Base-by-base conservation (phyloP, 2,329 filamentous ascomycete species). In the Apiospora hydei region DNA sequence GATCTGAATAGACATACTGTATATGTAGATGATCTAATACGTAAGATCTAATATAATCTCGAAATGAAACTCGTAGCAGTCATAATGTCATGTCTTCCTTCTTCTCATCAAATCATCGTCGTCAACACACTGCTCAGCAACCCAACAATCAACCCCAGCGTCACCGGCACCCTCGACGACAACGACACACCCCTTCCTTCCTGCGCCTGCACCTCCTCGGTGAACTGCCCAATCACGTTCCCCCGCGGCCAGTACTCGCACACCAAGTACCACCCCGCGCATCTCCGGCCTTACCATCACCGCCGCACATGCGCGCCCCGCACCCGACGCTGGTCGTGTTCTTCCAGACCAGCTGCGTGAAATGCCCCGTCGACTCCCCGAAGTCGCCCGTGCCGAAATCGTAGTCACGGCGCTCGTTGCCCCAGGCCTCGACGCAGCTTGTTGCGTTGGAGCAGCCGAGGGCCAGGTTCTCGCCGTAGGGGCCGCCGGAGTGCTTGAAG, bases 381-480 rank as follows among this genome's bases (percentile, higher is more conserved):
- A 92, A 94, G 0, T 86, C 86, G 0, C 87, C 87, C 0, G 86
- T 78, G 2, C 78, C 74, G 79, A 88, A 95, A 75, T 92, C 81
- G 78, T 94, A 95, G 7, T 83, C 72, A 0, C 80, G 77, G 14
- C 88, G 80, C 81, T 93, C 91, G 74, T 86, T 78, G 24, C 89
- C 93, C 92, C 93, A 95, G 1, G 86, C 88, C 64, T 89, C 87
- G n/a, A 95, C 84, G 69, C 88, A 86, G 4, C 85, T 83, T 0
- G 87, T 87, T 1, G 87, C 88, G 77, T 92, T 90, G 0, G 84
- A 74, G 78, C 90, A 94, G 4, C 92, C 92, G 5, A 90, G 85
- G 10, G 92, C 92, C 4, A 95, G 86, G 81, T 95, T 95, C 82
- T 95, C 93, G 77, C 93, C 93, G 74, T 90, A 91, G 0, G 91